These are phyloP conservation scores for Suaeda aralocaspica DNA, from an alignment of 148 eudicot species.

Conservation along the genomic window DNA sequence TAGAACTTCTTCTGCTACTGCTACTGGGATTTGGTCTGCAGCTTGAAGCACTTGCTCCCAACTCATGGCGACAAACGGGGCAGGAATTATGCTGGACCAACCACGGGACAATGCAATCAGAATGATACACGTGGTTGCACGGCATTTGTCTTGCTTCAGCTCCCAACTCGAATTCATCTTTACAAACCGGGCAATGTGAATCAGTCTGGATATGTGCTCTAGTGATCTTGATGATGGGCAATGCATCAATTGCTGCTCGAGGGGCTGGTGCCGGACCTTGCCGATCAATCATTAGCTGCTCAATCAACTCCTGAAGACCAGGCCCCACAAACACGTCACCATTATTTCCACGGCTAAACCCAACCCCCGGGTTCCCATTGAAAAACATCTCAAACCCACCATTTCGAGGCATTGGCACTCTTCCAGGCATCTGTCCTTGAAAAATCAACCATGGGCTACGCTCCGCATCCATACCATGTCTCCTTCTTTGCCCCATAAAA, in stretches of 20 bases:
- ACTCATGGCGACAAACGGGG: conserved; percentile 89
- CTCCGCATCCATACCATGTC: conserved; percentile 48
- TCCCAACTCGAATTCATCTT: conserved; percentile 75
- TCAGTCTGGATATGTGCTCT: conserved; percentile 72
- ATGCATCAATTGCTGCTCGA: conserved; percentile 70
- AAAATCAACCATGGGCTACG: conserved; percentile 58
- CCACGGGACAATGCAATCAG: conserved; percentile 93
- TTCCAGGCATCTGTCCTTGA: conserved; percentile 53
- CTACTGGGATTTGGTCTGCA: conserved; percentile 28
- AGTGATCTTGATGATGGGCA: conserved; percentile 74
- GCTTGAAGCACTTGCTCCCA: conserved; percentile 42
- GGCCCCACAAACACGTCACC: conserved; percentile 65
- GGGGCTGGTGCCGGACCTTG: conserved; percentile 96
- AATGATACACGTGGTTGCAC: conserved; percentile 79
- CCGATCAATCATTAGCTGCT: conserved; percentile 67
- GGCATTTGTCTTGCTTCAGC: conserved; percentile 89
- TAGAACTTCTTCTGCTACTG: conserved; percentile 25
- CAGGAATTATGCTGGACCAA: conserved; percentile 91
- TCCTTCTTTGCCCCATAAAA: conserved; percentile 59
- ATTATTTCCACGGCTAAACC: conserved; percentile 46
- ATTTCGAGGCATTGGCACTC: conserved; percentile 45
- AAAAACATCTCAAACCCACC: conserved; percentile 58
- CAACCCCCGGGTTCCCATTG: conserved; percentile 54
- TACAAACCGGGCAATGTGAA: conserved; percentile 87
- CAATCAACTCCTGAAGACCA: conserved; percentile 70